These are phyloP conservation scores for Craspedostauros australis DNA, from an alignment of 108 stramenopile species.

Conservation along the genomic window DNA sequence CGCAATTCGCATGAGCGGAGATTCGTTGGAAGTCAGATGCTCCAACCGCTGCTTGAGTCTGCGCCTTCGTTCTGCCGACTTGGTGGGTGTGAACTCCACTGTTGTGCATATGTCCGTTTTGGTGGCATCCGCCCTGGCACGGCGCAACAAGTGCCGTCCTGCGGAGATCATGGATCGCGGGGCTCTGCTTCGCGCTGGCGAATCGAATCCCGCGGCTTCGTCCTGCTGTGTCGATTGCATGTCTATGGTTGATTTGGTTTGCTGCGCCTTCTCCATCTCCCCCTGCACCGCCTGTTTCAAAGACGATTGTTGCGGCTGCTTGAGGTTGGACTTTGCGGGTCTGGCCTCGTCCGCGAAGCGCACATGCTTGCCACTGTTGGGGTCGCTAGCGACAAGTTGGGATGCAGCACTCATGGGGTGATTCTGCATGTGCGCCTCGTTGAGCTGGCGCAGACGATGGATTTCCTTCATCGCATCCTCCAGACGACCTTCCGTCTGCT, in stretches of 20 bases:
- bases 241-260: neutral
- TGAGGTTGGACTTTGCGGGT: neutral
- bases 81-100: conserved; percentile 29
- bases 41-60: conserved; percentile 20
- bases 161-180: conserved; percentile 40
- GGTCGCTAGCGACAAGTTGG: neutral
- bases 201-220: neutral
- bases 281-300: neutral
- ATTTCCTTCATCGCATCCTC: conserved; percentile 45
- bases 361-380: conserved; percentile 9
- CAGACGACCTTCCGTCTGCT: conserved; percentile 57
- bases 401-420: neutral
- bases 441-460: conserved; percentile 22
- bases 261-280: neutral
- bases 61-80: conserved; percentile 30
- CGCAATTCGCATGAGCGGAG: neutral
- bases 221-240: neutral
- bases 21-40: too few species aligned
- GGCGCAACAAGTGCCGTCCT: conserved; percentile 39
- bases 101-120: conserved; percentile 9
- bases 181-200: conserved; percentile 13
- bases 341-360: conserved; percentile 17
- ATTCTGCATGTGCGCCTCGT: neutral
- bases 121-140: conserved; percentile 4
- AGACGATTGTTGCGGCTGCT: neutral